Evolutionary conservation across 2,329 filamentous ascomycete species (phyloP), one percentile per base, ranked within the genome.

Genomic region (Dendryphion nanum): DNA sequence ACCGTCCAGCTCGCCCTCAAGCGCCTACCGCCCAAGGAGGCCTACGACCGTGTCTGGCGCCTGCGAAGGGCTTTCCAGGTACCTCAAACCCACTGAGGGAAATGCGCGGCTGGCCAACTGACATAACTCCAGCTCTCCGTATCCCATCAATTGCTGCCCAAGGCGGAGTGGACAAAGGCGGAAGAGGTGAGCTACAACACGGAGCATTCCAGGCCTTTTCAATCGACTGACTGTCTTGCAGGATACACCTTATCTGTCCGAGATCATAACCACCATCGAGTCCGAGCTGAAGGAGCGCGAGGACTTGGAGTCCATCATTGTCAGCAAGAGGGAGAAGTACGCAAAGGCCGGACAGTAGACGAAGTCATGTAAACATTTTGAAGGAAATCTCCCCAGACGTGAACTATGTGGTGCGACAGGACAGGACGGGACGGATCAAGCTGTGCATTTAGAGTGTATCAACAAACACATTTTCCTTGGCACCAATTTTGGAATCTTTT

Each of bases 21-120:
- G 79, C 89, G 93, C 68, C 86, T 98, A 47, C 81, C 86, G 41
- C 79, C 88, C 61, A 88, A 94, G 77, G 88, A 93, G 68, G 79
- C 84, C 61, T 97, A 97, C 75, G 93, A 98, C 76, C 91, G 93
- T 69, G 82, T 97, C 68, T 98, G 89, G 84, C 90, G 93, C 65
- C 82, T 98, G 71, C 88, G 93, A 75, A 84, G 93, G 73, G 91
- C 93, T 61, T 83, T 94, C 73, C 93, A 98, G 79, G 83, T 86
- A 73, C 50, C 66, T 30, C 30, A 31, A 14, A 40, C 30, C 20
- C 10, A 6, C 12, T 8, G 5, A 26, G 33, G 23, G 13, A 15
- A 3, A 6, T 12, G n/a, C 7, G 14, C 12, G 8, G 20, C 32
- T 31, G 24, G 32, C 7, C 16, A 20, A 39, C 43, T 53, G 57